Evolutionary conservation across 2,329 filamentous ascomycete genomes (phyloP).

Genomic region (Didymella pinodella): DNA sequence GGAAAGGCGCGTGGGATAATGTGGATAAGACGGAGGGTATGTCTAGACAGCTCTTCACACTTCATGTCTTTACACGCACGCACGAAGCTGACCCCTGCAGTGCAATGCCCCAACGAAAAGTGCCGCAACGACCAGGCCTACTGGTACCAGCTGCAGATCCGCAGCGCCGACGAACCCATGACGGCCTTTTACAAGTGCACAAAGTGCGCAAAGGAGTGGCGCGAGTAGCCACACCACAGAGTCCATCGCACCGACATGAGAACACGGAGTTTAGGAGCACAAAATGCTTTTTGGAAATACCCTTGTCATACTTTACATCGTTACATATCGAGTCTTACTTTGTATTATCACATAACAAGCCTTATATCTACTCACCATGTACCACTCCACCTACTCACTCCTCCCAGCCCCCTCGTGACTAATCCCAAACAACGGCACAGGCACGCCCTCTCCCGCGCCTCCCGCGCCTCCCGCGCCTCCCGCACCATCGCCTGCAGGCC

Average conservation of each 20-base stretch:
- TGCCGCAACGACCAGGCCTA: constrained; percentile 88
- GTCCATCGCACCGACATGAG: not conserved
- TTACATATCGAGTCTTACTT: no score
- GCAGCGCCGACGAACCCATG: constrained; percentile 98
- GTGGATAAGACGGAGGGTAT: constrained; percentile 78
- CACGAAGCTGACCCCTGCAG: constrained; percentile 48
- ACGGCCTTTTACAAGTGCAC: constrained; percentile 83
- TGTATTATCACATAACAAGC: not conserved
- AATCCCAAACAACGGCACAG: constrained; percentile 49
- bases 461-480: constrained; percentile 37
- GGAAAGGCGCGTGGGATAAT: constrained; percentile 87
- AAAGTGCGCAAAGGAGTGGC: constrained; percentile 25
- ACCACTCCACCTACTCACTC: not conserved
- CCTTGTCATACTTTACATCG: constrained; percentile 14
- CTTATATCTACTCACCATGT: not conserved
- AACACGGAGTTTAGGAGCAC: constrained; percentile 18
- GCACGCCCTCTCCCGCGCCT: constrained; percentile 12
- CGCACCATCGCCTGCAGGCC: constrained; percentile 23
- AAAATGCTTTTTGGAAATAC: constrained; percentile 16
- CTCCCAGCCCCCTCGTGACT: constrained; percentile 21
- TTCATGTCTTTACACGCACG: no score
- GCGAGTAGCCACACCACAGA: constrained; percentile 10
- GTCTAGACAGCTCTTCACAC: not conserved
- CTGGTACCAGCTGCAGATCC: constrained; percentile 96
- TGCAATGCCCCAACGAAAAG: constrained; percentile 80